A percentile compares a stretch with the other conserved stretches of the same genome.
phyloP scores from a whole-genome alignment of 1,284 basidiomycete genomes.

The Megacollybia platyphylla region DNA sequence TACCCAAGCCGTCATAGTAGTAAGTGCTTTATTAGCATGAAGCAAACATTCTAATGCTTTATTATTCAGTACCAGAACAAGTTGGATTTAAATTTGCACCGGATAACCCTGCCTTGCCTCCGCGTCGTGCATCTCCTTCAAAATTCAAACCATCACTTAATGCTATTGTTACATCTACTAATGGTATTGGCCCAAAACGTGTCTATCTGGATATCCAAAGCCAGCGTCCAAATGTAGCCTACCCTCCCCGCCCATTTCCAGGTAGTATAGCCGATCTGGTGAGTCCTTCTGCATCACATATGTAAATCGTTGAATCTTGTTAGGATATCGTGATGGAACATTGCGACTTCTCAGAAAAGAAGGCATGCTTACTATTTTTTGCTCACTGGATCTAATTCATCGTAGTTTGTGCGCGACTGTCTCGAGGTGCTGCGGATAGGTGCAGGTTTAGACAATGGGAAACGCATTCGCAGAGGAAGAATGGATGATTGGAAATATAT shows the following conservation, averaged over 20 bases:
- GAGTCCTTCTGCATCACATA: too few species aligned
- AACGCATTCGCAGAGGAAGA: conserved; percentile 43
- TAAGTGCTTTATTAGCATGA: conserved; percentile 24
- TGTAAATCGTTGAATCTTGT: too few species aligned
- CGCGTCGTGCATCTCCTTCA: conserved; percentile 25
- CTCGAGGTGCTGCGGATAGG: conserved; percentile 64
- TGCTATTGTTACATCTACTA: conserved; percentile 30
- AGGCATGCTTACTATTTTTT: conserved; percentile 33
- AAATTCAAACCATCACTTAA: conserved; percentile 30
- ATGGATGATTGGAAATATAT: conserved; percentile 60
- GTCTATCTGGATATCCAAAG: conserved; percentile 63
- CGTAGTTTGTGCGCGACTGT: conserved; percentile 69
- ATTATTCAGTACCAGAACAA: conserved; percentile 53
- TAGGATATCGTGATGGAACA: conserved; percentile 73
- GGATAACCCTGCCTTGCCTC: conserved; percentile 63
- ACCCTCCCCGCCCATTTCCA: conserved; percentile 72
- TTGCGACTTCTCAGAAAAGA: conserved; percentile 75
- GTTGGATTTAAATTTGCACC: conserved; percentile 45
- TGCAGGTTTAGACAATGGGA: conserved; percentile 59
- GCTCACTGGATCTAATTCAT: not conserved
- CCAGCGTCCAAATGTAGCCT: conserved; percentile 45
- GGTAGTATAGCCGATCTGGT: conserved; percentile 71
- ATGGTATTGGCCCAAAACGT: conserved; percentile 64
- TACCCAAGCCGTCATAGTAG: conserved; percentile 72
- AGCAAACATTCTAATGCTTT: too few species aligned